Conservation (phyloP, 1,284 basidiomycete species). For the Sphaerobolus stellatus region DNA sequence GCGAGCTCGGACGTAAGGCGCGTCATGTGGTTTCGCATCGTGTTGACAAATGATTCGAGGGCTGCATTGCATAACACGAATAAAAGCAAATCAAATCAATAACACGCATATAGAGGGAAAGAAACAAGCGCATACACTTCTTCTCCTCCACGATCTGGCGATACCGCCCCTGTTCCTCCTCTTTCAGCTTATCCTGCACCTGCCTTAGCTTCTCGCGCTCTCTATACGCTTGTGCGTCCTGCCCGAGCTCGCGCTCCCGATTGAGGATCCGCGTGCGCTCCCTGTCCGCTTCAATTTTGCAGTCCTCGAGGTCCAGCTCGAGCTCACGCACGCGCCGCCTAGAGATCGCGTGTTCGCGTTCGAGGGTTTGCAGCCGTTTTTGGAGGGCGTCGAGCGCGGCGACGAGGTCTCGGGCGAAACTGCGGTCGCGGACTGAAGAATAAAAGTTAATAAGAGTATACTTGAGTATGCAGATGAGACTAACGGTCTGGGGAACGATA, state of each 20-base stretch:
- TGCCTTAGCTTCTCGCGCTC: constrained; percentile 34
- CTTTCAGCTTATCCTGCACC: constrained; percentile 40
- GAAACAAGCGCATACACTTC: constrained; percentile 56
- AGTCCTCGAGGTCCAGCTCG: constrained; percentile 76
- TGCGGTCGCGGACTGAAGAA: constrained; percentile 9
- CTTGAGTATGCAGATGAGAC: constrained; percentile 17
- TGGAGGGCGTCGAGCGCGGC: constrained; percentile 64
- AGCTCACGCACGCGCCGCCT: constrained; percentile 76
- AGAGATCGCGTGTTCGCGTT: constrained; percentile 79
- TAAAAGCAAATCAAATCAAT: too few relatives aligned
- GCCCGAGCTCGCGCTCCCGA: constrained; percentile 19
- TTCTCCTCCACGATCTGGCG: constrained; percentile 79
- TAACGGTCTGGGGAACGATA: constrained; percentile 11
- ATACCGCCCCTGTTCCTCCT: constrained; percentile 50
- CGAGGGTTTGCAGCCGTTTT: constrained; percentile 63
- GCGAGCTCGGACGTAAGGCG: constrained; percentile 77
- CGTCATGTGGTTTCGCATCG: constrained; percentile 69
- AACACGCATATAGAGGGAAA: not conserved
- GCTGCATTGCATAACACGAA: constrained; percentile 53
- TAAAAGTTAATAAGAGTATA: constrained; percentile 41
- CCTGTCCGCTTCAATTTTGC: constrained; percentile 66
- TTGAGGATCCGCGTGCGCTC: constrained; percentile 38
- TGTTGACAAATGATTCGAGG: constrained; percentile 72
- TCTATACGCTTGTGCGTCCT: constrained; percentile 19
- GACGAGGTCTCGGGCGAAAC: constrained; percentile 51